Base-by-base conservation (phyloP, 768 basidiomycete genomes). In the Rhizopogon vinicolor region DNA sequence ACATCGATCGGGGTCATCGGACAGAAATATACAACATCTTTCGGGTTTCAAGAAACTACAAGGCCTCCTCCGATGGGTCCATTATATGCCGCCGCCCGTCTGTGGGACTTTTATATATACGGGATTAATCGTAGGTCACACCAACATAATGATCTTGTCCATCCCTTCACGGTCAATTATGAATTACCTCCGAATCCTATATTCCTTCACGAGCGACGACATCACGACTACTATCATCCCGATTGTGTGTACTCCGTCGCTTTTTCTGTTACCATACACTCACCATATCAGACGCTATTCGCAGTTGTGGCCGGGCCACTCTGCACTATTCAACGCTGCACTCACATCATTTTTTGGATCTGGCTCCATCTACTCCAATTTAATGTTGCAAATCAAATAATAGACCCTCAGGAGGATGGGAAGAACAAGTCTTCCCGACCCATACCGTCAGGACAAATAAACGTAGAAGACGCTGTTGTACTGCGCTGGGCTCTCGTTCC, bases 181-280 rank as follows among this genome's bases (percentile, higher is more conserved):
- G 48, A 19, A 22, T 14, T 56, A 67, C 43, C 54, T 69, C 29
- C 64, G 68, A 44, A 71, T 65, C 19, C 37, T 71, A 29, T 74
- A 71, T 52, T 71, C 77, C 33, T 79, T 80, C 65, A 75, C 71
- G 22, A 72, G 74, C 58, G 74, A 77, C 13, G 80, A 81, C 58
- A 69, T 78, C 57, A 68, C 75, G 53, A 79, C 78, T 0, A 76
- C 73, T 3, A 52, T 81, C 3, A 62, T 81, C 33, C 80, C 80
- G 1, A 73, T 79, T 54, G 80, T 80, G 56, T 57, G 77, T 62
- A 35, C n/a, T 18, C 3, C n/a, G 9, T 7, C 44, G 6, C 0
- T 1, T 16, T 13, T 1, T 12, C 43, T n/a, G 19, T n/a, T 29
- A 1, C 3, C 16, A 12, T 60, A 51, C 29, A 14, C 35, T 31